Percentiles rank a stretch among this genome's conserved stretches.
Evolutionary conservation across 73 alveolate genomes (phyloP).

Genomic region (Paramecium sexaurelia): DNA sequence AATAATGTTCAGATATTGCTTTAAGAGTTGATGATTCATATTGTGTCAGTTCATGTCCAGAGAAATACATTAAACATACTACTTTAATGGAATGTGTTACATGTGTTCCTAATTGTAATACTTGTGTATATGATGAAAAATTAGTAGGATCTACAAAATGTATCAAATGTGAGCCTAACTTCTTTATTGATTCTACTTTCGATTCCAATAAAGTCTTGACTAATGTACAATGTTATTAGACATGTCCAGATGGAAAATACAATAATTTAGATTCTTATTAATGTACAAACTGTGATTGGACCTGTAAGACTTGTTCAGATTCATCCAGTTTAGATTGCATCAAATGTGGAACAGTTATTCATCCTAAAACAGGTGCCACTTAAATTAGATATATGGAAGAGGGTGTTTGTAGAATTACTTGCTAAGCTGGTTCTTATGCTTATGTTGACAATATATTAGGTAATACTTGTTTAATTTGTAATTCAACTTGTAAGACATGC

Average conservation of each 20-base stretch:
- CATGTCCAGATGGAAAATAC: conserved; percentile 15
- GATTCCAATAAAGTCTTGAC: neutral
- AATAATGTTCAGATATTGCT: neutral
- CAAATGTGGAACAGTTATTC: neutral
- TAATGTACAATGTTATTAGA: neutral
- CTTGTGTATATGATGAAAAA: neutral
- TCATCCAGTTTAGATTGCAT: neutral
- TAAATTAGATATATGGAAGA: neutral
- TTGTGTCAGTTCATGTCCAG: conserved; percentile 21
- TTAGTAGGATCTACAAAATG: neutral
- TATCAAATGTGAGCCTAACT: neutral
- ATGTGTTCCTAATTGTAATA: neutral
- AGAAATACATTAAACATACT: neutral
- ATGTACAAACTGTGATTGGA: neutral
- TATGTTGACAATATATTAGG: neutral
- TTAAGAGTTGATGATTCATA: neutral
- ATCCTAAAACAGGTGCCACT: neutral
- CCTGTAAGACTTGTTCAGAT: neutral
- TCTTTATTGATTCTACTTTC: neutral
- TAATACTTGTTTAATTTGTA: neutral
- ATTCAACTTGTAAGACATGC: neutral
- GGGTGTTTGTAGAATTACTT: neutral
- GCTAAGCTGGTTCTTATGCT: neutral
- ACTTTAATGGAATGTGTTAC: neutral
- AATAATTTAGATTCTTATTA: neutral